Percentiles rank a stretch among this genome's conserved stretches.
phyloP scores from a whole-genome alignment of 371 early-diverging fungal genomes.

The Encephalitozoon cuniculi region DNA sequence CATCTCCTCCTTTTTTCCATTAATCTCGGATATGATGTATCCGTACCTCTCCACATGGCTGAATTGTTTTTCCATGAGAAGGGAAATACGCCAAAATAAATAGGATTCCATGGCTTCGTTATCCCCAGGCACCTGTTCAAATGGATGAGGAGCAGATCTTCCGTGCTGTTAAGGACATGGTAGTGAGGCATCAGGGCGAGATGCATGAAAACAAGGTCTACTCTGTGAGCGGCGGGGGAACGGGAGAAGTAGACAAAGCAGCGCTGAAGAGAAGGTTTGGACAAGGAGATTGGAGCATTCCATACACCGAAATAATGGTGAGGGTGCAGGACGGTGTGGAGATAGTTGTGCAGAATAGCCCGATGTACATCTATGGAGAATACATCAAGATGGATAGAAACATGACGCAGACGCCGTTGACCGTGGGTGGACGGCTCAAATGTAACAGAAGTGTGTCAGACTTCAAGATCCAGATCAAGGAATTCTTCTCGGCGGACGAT shows the following conservation, averaged over 20 bases:
- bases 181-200: not conserved
- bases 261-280: not conserved
- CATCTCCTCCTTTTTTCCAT: conserved; percentile 51
- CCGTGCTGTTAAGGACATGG: not conserved
- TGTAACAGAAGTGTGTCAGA: conserved; percentile 73
- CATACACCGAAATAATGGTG: conserved; percentile 6
- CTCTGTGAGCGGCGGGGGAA: not conserved
- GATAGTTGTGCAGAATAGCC: conserved; percentile 20
- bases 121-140: not conserved
- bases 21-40: conserved; percentile 35
- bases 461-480: conserved; percentile 63
- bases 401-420: conserved; percentile 78
- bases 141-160: not conserved
- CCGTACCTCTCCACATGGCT: conserved; percentile 8
- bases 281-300: not conserved
- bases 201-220: conserved; percentile 1
- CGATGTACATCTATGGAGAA: conserved; percentile 58
- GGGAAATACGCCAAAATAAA: not conserved
- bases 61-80: conserved; percentile 21
- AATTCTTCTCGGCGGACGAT: conserved; percentile 58
- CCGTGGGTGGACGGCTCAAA: conserved; percentile 66
- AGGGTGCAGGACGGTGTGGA: not conserved
- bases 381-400: conserved; percentile 74
- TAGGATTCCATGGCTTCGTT: not conserved
- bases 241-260: not conserved